A percentile compares a stretch with the other conserved stretches of the same genome.
These are phyloP conservation scores for Croton laevigatus DNA, from an alignment of 441 rosid species.

Conservation along the genomic window DNA sequence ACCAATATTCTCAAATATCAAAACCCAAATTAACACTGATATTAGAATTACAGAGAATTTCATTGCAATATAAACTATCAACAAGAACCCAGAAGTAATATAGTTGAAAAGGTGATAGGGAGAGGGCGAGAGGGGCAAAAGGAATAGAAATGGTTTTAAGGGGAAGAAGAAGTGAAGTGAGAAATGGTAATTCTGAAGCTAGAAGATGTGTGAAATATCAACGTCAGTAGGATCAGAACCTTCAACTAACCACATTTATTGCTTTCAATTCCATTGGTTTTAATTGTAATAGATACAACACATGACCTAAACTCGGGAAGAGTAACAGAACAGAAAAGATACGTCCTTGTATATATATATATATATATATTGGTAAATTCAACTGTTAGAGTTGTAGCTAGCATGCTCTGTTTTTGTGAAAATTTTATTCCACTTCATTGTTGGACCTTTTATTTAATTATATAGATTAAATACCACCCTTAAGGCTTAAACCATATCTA, in stretches of 20 bases:
- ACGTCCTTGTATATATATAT: too few relatives aligned
- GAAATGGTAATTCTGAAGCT: neutral
- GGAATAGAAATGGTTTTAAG: neutral
- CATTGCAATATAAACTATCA: conserved; percentile 12
- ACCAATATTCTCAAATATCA: conserved; percentile 11
- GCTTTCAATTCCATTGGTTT: conserved; percentile 24
- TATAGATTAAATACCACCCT: too few relatives aligned
- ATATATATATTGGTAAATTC: too few relatives aligned
- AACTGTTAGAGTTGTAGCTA: too few relatives aligned
- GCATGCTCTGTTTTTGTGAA: too few relatives aligned
- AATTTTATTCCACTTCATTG: too few relatives aligned
- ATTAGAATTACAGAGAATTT: conserved; percentile 22
- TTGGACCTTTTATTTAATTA: too few relatives aligned
- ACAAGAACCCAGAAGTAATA: neutral
- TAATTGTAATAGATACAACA: conserved; percentile 7
- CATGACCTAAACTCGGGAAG: conserved; percentile 13
- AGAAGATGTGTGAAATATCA: conserved; percentile 19
- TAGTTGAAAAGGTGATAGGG: conserved; percentile 13
- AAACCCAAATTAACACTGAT: neutral
- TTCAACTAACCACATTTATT: conserved; percentile 34
- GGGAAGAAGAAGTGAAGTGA: conserved; percentile 2
- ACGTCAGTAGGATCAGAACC: conserved; percentile 22
- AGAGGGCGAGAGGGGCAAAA: conserved; percentile 17
- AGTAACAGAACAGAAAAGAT: conserved; percentile 10
- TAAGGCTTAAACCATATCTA: too few relatives aligned